Evolutionary conservation across 495 filamentous ascomycete species (phyloP).

Genomic region (Penicillium longicatenatum): DNA sequence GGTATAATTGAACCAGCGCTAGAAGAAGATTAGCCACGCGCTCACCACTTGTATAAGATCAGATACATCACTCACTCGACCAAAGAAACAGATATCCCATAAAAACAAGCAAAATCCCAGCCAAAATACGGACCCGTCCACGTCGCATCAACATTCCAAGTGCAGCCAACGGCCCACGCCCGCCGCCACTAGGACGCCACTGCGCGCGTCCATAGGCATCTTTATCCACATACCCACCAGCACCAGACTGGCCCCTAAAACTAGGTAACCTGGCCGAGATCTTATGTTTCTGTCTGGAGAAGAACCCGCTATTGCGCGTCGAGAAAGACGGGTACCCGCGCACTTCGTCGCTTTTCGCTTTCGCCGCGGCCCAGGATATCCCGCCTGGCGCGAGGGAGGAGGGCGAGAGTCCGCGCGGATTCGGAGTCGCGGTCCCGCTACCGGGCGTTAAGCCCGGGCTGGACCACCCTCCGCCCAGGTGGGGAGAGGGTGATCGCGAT

Average conservation of each 20-base stretch:
- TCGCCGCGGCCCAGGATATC: slow-evolving; percentile 77
- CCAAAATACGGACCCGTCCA: slow-evolving; percentile 59
- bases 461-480: slow-evolving; percentile 80
- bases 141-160: slow-evolving; percentile 48
- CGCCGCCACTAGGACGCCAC: slow-evolving; percentile 27
- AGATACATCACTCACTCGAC: slow-evolving; percentile 41
- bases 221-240: slow-evolving; percentile 65
- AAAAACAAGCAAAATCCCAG: slow-evolving; percentile 61
- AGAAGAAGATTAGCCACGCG: slow-evolving; percentile 1
- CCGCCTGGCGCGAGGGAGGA: slow-evolving; percentile 30
- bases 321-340: slow-evolving; percentile 81
- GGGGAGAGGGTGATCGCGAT: slow-evolving; percentile 81
- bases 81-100: slow-evolving; percentile 64
- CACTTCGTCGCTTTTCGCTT: slow-evolving; percentile 74
- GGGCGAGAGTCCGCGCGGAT: slow-evolving; percentile 56
- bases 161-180: slow-evolving; percentile 32
- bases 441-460: slow-evolving; percentile 75
- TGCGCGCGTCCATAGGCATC: slow-evolving; percentile 65
- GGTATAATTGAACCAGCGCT: slow-evolving; percentile 50
- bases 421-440: slow-evolving; percentile 72
- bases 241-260: slow-evolving; percentile 50
- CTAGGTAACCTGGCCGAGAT: slow-evolving; percentile 73
- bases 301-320: slow-evolving; percentile 77
- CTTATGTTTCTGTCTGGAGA: slow-evolving; percentile 73
- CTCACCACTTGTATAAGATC: not conserved